Evolutionary conservation across 1,284 basidiomycete species (phyloP).

Genomic region (Marasmius oreades): DNA sequence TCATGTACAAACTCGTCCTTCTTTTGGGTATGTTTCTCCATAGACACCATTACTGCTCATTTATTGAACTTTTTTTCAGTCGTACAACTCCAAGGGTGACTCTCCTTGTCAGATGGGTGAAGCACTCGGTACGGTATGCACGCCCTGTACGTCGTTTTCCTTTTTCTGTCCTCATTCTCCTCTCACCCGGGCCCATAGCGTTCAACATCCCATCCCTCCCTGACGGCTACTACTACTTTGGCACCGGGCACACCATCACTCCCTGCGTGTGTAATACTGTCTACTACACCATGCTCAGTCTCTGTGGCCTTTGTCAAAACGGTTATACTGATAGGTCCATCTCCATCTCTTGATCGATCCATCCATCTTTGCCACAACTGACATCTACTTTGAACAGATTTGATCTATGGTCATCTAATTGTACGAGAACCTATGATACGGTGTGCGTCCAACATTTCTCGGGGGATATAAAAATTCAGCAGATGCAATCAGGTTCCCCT

Average conservation of each 20-base stretch:
- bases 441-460: not conserved
- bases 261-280: slow-evolving; percentile 2
- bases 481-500: not conserved
- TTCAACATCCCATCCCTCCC: slow-evolving; percentile 5
- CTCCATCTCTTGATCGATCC: not conserved
- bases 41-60: not conserved
- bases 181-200: no score
- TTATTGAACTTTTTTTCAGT: not conserved
- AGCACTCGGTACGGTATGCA: slow-evolving; percentile 4
- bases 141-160: not conserved
- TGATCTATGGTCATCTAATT: not conserved
- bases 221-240: slow-evolving; percentile 8
- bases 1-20: not conserved
- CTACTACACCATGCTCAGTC: slow-evolving; percentile 2
- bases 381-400: slow-evolving; percentile 20
- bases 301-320: slow-evolving; percentile 1
- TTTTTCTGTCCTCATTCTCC: no score
- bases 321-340: not conserved
- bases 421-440: not conserved
- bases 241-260: not conserved
- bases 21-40: not conserved
- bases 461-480: not conserved
- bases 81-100: slow-evolving; percentile 5
- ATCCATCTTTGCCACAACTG: not conserved
- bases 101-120: slow-evolving; percentile 6